Evolutionary conservation across 306 rosid species (phyloP).

Genomic region (Quercus suber): DNA sequence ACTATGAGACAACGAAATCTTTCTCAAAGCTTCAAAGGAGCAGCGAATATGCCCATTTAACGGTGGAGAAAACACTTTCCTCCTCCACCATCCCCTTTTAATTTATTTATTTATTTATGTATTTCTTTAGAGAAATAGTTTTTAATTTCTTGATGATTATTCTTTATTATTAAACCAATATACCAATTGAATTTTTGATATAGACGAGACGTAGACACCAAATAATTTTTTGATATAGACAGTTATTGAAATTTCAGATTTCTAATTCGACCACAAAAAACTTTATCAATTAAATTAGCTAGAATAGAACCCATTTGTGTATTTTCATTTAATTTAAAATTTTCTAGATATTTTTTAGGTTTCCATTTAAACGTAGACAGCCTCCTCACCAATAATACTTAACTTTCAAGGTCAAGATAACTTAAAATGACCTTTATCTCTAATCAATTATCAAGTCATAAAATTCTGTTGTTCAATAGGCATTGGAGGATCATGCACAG

Average conservation of each 20-base stretch:
- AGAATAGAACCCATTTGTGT: too few species aligned
- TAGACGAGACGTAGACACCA: accelerated
- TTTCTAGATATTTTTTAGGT: neutral
- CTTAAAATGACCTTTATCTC: neutral
- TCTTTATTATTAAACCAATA: too few species aligned
- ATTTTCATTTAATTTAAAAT: neutral
- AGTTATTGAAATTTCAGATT: accelerated
- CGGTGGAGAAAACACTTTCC: constrained; percentile 43
- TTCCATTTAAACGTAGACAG: constrained; percentile 32
- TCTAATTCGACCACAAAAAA: too few species aligned
- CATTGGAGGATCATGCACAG: neutral
- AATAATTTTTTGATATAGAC: too few species aligned
- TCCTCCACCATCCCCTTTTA: constrained; percentile 60
- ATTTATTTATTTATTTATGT: neutral
- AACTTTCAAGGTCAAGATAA: neutral
- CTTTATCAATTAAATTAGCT: too few species aligned
- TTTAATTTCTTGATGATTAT: neutral
- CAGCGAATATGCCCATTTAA: constrained; percentile 58
- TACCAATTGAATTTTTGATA: accelerated
- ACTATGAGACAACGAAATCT: constrained; percentile 43
- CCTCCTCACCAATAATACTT: constrained; percentile 29
- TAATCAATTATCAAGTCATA: neutral
- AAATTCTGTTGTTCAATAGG: neutral
- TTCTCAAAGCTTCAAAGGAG: constrained; percentile 31
- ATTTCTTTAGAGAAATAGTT: neutral